phyloP scores from a whole-genome alignment of 2,329 filamentous ascomycete genomes.

The Phaeosphaeriaceae sp. region DNA sequence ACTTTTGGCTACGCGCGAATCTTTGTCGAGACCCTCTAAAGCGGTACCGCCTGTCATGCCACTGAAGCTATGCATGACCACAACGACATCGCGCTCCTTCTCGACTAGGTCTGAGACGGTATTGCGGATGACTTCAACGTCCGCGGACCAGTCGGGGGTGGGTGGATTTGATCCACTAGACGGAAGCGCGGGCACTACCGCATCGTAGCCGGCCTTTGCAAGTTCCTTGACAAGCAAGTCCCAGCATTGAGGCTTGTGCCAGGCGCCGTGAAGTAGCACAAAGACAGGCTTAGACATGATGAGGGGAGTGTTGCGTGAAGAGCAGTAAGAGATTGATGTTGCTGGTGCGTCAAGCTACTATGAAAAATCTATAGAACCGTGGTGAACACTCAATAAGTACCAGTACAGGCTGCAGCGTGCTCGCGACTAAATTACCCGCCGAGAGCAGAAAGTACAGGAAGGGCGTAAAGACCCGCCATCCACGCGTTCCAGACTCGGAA shows the following conservation, averaged over 20 bases:
- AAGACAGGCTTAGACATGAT: slow-evolving; percentile 16
- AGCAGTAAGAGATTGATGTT: background rate
- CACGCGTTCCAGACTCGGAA: too few relatives aligned
- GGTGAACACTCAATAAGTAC: too few relatives aligned
- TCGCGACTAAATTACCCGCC: too few relatives aligned
- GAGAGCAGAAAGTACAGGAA: too few relatives aligned
- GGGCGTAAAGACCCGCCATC: too few relatives aligned
- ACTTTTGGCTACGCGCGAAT: slow-evolving; percentile 1
- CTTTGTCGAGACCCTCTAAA: slow-evolving; percentile 12
- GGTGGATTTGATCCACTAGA: slow-evolving; percentile 10
- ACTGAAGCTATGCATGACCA: slow-evolving; percentile 16
- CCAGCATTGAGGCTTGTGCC: slow-evolving; percentile 14
- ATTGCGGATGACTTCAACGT: slow-evolving; percentile 10
- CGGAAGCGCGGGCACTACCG: slow-evolving; percentile 2
- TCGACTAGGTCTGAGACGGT: slow-evolving; percentile 9
- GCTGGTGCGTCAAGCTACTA: background rate
- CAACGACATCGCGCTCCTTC: slow-evolving; percentile 10
- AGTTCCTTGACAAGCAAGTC: slow-evolving; percentile 4
- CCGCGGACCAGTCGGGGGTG: slow-evolving; percentile 6
- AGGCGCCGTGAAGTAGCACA: slow-evolving; percentile 17
- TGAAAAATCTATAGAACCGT: too few relatives aligned
- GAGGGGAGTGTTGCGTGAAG: background rate
- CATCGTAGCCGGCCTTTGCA: slow-evolving; percentile 3
- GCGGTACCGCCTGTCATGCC: slow-evolving; percentile 14
- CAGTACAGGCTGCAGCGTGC: too few relatives aligned